Conservation (phyloP, 2,329 filamentous ascomycete species). For the Penicillium sp. region DNA sequence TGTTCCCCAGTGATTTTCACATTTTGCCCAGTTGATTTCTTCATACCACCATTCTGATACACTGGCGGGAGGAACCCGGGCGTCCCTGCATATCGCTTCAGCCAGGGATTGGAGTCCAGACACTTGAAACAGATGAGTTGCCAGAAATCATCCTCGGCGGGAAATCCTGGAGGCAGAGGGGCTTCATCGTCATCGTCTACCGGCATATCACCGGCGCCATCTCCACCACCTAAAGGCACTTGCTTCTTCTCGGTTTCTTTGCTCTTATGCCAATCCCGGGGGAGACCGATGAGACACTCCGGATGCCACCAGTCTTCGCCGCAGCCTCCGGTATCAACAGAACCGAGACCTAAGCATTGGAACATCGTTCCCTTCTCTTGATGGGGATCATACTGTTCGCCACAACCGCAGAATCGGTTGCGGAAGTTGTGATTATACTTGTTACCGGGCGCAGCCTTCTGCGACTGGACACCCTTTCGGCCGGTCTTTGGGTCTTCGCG, state of each 20-base stretch:
- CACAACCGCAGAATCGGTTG: slow-evolving; percentile 88
- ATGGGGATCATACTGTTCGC: slow-evolving; percentile 79
- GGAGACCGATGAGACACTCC: slow-evolving; percentile 79
- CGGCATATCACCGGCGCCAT: slow-evolving; percentile 9
- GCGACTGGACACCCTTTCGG: slow-evolving; percentile 72
- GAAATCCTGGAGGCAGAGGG: slow-evolving; percentile 79
- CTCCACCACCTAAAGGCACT: slow-evolving; percentile 29
- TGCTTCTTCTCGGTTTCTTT: slow-evolving; percentile 17
- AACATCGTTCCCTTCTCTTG: slow-evolving; percentile 97
- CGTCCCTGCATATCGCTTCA: slow-evolving; percentile 78
- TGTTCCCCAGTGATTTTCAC: slow-evolving; percentile 7
- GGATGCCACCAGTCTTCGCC: slow-evolving; percentile 98
- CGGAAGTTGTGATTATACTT: slow-evolving; percentile 94
- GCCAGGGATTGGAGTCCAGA: slow-evolving; percentile 80
- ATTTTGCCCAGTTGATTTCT: slow-evolving; percentile 1
- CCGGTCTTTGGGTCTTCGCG: slow-evolving; percentile 69
- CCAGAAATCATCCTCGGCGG: slow-evolving; percentile 82
- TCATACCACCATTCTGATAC: slow-evolving; percentile 42
- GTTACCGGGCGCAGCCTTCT: slow-evolving; percentile 66
- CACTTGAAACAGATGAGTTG: slow-evolving; percentile 93
- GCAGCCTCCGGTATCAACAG: slow-evolving; percentile 75
- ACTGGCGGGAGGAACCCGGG: slow-evolving; percentile 74
- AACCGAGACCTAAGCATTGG: slow-evolving; percentile 84
- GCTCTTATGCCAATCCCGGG: slow-evolving; percentile 58
- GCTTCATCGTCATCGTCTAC: slow-evolving; percentile 48